Evolutionary conservation across 768 basidiomycete species (phyloP).

Genomic region (Boletus sensibilis): DNA sequence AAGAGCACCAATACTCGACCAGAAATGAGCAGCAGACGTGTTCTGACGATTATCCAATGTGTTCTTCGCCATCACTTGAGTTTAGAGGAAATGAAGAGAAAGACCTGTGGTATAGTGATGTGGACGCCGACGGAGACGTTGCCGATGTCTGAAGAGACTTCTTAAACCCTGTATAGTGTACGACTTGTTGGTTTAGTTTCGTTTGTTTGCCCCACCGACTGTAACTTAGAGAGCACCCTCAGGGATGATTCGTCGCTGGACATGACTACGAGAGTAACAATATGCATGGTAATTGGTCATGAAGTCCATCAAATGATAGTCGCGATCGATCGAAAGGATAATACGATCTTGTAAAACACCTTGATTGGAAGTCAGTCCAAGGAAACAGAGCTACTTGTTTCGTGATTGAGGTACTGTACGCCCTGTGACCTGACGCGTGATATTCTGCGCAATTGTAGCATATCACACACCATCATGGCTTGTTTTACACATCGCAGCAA

Average conservation of each 20-base stretch:
- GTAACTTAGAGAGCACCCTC: slow-evolving; percentile 21
- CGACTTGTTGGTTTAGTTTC: slow-evolving; percentile 23
- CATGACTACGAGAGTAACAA: not conserved
- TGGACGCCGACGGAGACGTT: slow-evolving; percentile 23
- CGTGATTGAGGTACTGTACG: too few relatives aligned
- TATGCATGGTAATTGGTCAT: not conserved
- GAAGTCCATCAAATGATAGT: not conserved
- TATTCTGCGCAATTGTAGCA: too few relatives aligned
- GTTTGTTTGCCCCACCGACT: slow-evolving; percentile 12
- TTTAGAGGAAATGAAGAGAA: slow-evolving; percentile 16
- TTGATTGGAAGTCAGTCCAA: not conserved
- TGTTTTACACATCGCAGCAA: not conserved
- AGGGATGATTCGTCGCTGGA: not conserved
- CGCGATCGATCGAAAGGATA: not conserved
- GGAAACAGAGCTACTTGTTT: not conserved
- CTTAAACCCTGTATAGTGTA: slow-evolving; percentile 10
- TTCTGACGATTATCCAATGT: slow-evolving; percentile 26
- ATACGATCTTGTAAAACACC: not conserved
- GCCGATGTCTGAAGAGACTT: slow-evolving; percentile 17
- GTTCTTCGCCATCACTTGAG: slow-evolving; percentile 17
- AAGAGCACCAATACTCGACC: slow-evolving; percentile 18
- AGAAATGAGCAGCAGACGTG: slow-evolving; percentile 7
- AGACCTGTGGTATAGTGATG: slow-evolving; percentile 21
- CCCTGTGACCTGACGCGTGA: not conserved
- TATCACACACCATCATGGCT: too few relatives aligned